Evolutionary conservation across 1,139 yeast species (phyloP), one percentile per base, ranked within the genome.

Genomic region (Geotrichum macrosporum): DNA sequence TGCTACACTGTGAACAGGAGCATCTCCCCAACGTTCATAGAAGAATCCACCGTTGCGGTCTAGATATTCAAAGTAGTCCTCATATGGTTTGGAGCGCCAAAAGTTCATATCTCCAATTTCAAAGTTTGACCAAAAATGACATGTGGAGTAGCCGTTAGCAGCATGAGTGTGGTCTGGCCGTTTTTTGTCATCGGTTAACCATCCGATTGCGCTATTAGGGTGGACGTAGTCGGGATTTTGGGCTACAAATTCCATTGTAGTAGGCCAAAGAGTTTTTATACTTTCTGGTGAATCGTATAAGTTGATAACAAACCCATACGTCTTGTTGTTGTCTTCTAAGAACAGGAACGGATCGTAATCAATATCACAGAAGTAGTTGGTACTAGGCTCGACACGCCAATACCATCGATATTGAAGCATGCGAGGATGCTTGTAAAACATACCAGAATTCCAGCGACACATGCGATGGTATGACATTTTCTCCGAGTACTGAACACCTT

Each of bases 11-110:
- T 84, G 94, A 1, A 86, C 88, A 0, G 95, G 94, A 0, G 94
- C 94, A 64, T 85, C 95, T 1, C 95, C 95, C 95, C 95, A 85
- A 47, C 94, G 68, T 64, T 85, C 94, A 57, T 85, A 85, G 62
- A 83, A 85, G 60, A 85, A 85, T 4, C 88, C 88, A 12, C 94
- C 94, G 0, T 80, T 69, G 3, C 72, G 57, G 55, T 86, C 94
- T 38, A 86, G 66, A 59, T 73, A 67, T 43, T 81, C 70, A 54
- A 82, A 77, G 80, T 85, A 86, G 18, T 70, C 68, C 35, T 70
- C 66, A 61, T 85, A 85, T 0, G 86, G 78, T 51, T 81, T 80
- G 15, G 74, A 65, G 35, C 95, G 68, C 68, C 73, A 84, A 58
- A 85, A 86, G 55, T 85, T 88, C 84, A 85, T 78, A 58, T 85